phyloP scores from a whole-genome alignment of 2,329 filamentous ascomycete species.

The Fusarium pininemorale region DNA sequence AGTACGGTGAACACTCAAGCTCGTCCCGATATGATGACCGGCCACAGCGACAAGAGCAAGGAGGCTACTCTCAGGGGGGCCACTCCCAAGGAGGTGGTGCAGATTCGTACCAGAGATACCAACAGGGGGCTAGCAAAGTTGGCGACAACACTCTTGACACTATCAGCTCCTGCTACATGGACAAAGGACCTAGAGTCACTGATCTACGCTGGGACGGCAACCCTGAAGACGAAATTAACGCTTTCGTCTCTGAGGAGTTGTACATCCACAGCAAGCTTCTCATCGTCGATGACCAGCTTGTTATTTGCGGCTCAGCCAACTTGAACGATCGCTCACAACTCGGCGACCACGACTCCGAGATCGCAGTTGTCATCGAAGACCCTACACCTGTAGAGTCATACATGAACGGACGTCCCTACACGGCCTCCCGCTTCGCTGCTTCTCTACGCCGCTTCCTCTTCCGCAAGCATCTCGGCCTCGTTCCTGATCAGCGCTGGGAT shows the following conservation, averaged over 20 bases:
- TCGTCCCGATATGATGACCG: constrained; percentile 8
- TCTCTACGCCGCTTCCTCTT: constrained; percentile 86
- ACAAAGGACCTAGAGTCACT: constrained; percentile 75
- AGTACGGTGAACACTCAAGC: background rate
- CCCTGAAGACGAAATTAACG: constrained; percentile 65
- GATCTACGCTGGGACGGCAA: constrained; percentile 64
- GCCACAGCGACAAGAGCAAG: constrained; percentile 4
- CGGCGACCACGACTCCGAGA: constrained; percentile 85
- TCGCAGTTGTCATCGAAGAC: constrained; percentile 90
- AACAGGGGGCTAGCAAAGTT: constrained; percentile 69
- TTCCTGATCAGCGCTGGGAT: constrained; percentile 77
- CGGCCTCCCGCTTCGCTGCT: constrained; percentile 78
- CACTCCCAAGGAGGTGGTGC: constrained; percentile 35
- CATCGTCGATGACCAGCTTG: constrained; percentile 83
- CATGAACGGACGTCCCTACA: constrained; percentile 79
- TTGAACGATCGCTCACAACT: constrained; percentile 76
- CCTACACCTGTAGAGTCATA: constrained; percentile 71
- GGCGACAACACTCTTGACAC: constrained; percentile 73
- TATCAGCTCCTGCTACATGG: constrained; percentile 85
- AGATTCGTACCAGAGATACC: constrained; percentile 74
- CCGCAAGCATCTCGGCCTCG: constrained; percentile 88
- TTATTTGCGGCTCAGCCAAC: constrained; percentile 78
- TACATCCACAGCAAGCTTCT: constrained; percentile 75
- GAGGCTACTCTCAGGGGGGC: background rate
- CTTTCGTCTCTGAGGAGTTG: constrained; percentile 70